phyloP scores from a whole-genome alignment of 2,329 filamentous ascomycete species.

The Colletotrichum viniferum region DNA sequence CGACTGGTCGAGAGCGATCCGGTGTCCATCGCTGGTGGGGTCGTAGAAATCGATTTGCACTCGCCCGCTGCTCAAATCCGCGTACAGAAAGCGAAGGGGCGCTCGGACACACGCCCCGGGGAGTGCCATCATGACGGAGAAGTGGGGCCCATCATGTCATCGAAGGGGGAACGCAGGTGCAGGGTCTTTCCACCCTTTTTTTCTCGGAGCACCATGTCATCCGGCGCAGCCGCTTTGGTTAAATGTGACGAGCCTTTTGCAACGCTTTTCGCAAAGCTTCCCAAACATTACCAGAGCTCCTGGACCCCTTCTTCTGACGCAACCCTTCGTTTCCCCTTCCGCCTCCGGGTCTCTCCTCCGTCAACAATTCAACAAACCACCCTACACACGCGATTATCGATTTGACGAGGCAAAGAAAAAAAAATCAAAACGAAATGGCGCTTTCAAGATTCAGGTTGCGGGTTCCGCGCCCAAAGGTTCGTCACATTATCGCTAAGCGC shows the following conservation, averaged over 20 bases:
- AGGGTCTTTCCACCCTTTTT: slow-evolving; percentile 14
- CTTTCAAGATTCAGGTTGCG: slow-evolving; percentile 23
- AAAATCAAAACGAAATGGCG: background rate
- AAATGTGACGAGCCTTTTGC: background rate
- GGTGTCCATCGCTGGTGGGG: background rate
- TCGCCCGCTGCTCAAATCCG: background rate
- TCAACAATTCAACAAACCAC: too few relatives aligned
- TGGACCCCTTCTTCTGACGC: slow-evolving; percentile 14
- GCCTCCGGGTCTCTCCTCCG: background rate
- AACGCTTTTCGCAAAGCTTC: background rate
- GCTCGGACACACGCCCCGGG: background rate
- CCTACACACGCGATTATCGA: background rate
- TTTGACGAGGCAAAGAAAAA: background rate
- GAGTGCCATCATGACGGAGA: background rate
- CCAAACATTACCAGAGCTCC: slow-evolving; percentile 3
- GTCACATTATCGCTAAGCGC: background rate
- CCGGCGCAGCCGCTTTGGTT: slow-evolving; percentile 14
- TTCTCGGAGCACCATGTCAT: background rate
- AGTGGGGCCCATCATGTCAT: slow-evolving; percentile 20
- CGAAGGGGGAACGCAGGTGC: slow-evolving; percentile 6
- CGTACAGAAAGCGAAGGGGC: background rate
- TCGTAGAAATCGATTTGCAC: background rate
- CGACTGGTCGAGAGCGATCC: background rate
- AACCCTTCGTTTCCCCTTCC: background rate
- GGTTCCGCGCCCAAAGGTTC: slow-evolving; percentile 32